Percentiles rank a stretch among this genome's conserved stretches.
Conservation (phyloP, 495 filamentous ascomycete genomes). For the Rhypophila decipiens region DNA sequence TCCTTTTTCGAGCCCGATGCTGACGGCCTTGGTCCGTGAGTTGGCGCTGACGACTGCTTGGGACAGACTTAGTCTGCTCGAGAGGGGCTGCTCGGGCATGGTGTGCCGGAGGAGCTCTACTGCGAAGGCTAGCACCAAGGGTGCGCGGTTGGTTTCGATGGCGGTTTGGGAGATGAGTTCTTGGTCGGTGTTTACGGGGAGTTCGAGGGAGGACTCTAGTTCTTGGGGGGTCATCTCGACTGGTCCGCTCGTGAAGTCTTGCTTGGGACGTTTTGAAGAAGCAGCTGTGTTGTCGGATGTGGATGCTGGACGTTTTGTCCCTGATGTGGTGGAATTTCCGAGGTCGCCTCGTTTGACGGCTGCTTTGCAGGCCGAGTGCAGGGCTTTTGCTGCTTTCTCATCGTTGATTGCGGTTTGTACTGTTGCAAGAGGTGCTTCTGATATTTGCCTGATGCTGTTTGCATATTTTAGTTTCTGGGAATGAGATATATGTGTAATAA, state of each 20-base stretch:
- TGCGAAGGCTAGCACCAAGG: slow-evolving; percentile 75
- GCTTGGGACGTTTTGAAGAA: slow-evolving; percentile 40
- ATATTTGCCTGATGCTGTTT: slow-evolving; percentile 53
- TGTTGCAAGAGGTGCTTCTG: slow-evolving; percentile 47
- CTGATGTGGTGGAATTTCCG: slow-evolving; percentile 9
- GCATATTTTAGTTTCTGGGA: neutral
- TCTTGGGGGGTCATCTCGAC: slow-evolving; percentile 50
- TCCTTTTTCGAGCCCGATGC: slow-evolving; percentile 62
- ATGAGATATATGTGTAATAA: neutral
- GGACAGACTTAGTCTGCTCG: slow-evolving; percentile 68
- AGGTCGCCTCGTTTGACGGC: slow-evolving; percentile 36
- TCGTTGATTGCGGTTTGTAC: slow-evolving; percentile 60
- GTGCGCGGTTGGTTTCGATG: slow-evolving; percentile 70
- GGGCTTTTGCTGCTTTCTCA: slow-evolving; percentile 62
- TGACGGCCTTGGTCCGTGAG: slow-evolving; percentile 66
- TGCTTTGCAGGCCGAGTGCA: slow-evolving; percentile 64
- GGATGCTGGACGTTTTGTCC: slow-evolving; percentile 30
- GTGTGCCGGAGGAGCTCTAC: slow-evolving; percentile 66
- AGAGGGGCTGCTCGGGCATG: slow-evolving; percentile 78
- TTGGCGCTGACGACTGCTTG: slow-evolving; percentile 77
- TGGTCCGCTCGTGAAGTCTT: slow-evolving; percentile 26
- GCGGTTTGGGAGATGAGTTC: slow-evolving; percentile 50
- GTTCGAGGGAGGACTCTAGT: slow-evolving; percentile 56
- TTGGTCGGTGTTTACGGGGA: slow-evolving; percentile 55
- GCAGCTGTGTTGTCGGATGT: slow-evolving; percentile 4